Evolutionary conservation across 139 green algal genomes (phyloP), one percentile per base, ranked within the genome.

Genomic region (Asterochloris erici): DNA sequence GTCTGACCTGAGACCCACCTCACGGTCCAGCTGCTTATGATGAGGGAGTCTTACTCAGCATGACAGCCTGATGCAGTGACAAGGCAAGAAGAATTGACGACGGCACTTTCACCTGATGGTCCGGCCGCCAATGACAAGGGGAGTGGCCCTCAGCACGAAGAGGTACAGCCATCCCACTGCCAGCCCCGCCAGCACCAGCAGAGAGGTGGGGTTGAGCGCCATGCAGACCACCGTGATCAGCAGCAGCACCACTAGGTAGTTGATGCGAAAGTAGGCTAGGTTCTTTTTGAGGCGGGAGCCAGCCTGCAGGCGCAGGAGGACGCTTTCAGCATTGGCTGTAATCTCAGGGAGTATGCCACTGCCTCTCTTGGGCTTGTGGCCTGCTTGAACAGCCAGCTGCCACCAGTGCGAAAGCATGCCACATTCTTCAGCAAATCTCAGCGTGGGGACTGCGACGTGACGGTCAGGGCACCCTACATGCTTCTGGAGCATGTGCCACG

Each of bases 251-350:
- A 98, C 88, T 23, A 93, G 74, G 85, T 99, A 99, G 89, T 99
- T 98, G 76, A 96, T 89, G 24, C 86, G 84, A 86, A 99, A 99
- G 89, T 99, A 99, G 12, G 80, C 82, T 11, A 91, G 78, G 86
- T 99, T 99, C 82, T 96, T 97, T 21, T 90, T 84, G 74, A 99
- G 78, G 9, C 96, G 89, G 4, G 73, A 73, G 0, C 87, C 84
- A 9, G 95, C 94, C 91, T 97, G 88, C 79, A 82, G n/a, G 10
- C 27, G 60, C 19, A 29, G 54, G 17, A 21, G 28, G 26, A 82
- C 14, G 28, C 15, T 26, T n/a, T 81, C 28, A 79, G 27, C 61
- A 24, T 2, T 27, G 19, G 74, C n/a, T 17, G 63, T 24, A 79
- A 10, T 14, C 17, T 68, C 6, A 79, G 74, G 14, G 74, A 64